Evolutionary conservation across 306 rosid genomes (phyloP).

Genomic region (Rosa persica): DNA sequence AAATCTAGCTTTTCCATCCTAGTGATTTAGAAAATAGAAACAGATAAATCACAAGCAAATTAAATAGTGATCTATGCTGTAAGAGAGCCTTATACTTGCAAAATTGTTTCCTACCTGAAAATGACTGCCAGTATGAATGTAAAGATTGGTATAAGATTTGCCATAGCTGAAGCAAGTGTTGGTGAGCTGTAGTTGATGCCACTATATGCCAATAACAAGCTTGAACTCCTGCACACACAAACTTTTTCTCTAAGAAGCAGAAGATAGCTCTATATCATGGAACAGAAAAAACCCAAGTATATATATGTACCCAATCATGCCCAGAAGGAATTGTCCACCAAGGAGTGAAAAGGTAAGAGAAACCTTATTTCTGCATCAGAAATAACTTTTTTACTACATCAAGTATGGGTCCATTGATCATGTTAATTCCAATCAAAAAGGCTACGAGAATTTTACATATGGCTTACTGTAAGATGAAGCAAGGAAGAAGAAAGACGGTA

Average conservation of each 20-base stretch:
- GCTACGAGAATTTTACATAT: not conserved
- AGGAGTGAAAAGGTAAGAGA: not conserved
- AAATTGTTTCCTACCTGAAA: slow-evolving; percentile 12
- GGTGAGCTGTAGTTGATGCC: slow-evolving; percentile 27
- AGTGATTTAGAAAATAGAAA: not conserved
- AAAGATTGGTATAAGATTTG: slow-evolving; percentile 15
- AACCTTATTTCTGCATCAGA: slow-evolving; percentile 17
- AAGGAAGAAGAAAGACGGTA: slow-evolving; percentile 16
- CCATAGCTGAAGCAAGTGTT: slow-evolving; percentile 29
- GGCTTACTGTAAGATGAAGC: not conserved
- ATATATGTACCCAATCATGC: slow-evolving; percentile 10
- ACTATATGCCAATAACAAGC: not conserved
- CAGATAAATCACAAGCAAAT: not conserved
- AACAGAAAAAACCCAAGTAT: not conserved
- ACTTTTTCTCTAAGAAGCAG: not conserved
- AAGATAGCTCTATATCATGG: not conserved
- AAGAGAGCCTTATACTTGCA: not conserved
- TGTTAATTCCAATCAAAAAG: not conserved
- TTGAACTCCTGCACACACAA: slow-evolving; percentile 9
- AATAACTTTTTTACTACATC: not conserved
- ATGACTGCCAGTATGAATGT: slow-evolving; percentile 11
- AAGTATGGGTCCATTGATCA: not conserved
- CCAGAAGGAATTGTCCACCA: slow-evolving; percentile 5
- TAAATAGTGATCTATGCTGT: not conserved
- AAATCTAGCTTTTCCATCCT: slow-evolving; percentile 15